These are phyloP conservation scores for Gossypium gossypioides DNA, from an alignment of 441 rosid species.

Conservation along the genomic window DNA sequence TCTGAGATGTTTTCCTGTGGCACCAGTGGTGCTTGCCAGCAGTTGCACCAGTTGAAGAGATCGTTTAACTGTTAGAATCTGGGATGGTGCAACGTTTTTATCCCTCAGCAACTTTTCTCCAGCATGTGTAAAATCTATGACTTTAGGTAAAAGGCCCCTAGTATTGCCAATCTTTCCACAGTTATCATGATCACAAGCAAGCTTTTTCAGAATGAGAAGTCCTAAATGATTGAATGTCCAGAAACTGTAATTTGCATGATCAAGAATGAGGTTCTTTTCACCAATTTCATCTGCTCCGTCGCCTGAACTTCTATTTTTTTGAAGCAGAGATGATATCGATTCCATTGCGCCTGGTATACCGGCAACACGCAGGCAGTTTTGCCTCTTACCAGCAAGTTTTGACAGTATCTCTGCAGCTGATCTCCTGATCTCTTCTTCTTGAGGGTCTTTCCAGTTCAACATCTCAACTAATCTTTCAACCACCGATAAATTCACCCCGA, in stretches of 20 bases:
- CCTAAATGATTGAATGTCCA: slow-evolving; percentile 82
- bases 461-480: slow-evolving; percentile 80
- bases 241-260: slow-evolving; percentile 41
- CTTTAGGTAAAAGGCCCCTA: slow-evolving; percentile 76
- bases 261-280: slow-evolving; percentile 44
- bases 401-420: slow-evolving; percentile 75
- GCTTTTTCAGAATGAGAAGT: slow-evolving; percentile 64
- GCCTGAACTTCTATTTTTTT: slow-evolving; percentile 40
- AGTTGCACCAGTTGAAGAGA: slow-evolving; percentile 77
- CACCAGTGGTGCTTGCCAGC: slow-evolving; percentile 70
- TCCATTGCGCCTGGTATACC: slow-evolving; percentile 92
- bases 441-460: slow-evolving; percentile 83
- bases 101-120: slow-evolving; percentile 47
- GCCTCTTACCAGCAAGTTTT: slow-evolving; percentile 69
- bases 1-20: slow-evolving; percentile 59
- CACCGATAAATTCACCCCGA: slow-evolving; percentile 51
- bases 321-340: slow-evolving; percentile 79
- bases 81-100: slow-evolving; percentile 38
- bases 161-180: slow-evolving; percentile 91
- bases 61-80: slow-evolving; percentile 54
- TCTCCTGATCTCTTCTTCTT: slow-evolving; percentile 69
- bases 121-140: slow-evolving; percentile 63
- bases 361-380: slow-evolving; percentile 66
- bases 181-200: slow-evolving; percentile 78
- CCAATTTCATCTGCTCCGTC: slow-evolving; percentile 67